phyloP scores from a whole-genome alignment of 1,139 yeast species.

The Arxiozyma bovina region DNA sequence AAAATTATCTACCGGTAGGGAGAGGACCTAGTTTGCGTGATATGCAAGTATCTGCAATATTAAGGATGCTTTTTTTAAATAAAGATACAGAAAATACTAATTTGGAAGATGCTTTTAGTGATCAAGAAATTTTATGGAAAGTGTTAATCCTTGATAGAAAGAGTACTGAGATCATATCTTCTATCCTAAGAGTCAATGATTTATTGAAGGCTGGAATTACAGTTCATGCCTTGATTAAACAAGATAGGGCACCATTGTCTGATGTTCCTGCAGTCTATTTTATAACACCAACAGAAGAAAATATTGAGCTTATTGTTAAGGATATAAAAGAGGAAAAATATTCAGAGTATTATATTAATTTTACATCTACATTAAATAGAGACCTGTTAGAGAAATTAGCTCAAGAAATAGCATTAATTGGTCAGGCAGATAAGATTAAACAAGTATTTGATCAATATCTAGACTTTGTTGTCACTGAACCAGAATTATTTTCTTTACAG shows the following conservation, averaged over 20 bases:
- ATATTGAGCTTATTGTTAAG: conserved; percentile 55
- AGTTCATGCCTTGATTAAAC: conserved; percentile 64
- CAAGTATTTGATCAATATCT: conserved; percentile 92
- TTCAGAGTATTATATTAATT: conserved; percentile 73
- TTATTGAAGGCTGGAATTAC: conserved; percentile 83
- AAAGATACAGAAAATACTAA: conserved; percentile 41
- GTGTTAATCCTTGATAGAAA: conserved; percentile 76
- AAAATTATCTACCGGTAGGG: not conserved
- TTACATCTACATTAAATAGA: conserved; percentile 70
- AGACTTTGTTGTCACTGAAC: conserved; percentile 87
- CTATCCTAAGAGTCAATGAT: conserved; percentile 85
- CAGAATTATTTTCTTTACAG: conserved; percentile 77
- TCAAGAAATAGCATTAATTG: conserved; percentile 62
- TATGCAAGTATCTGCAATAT: conserved; percentile 41
- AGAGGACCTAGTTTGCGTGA: conserved; percentile 22
- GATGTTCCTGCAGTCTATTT: conserved; percentile 94
- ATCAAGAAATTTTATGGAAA: conserved; percentile 78
- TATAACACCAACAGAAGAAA: conserved; percentile 76
- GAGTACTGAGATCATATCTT: conserved; percentile 78
- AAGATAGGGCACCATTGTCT: conserved; percentile 68
- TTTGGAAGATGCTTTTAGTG: conserved; percentile 41
- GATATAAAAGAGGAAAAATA: conserved; percentile 71
- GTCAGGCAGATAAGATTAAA: conserved; percentile 59
- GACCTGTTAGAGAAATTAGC: conserved; percentile 84
- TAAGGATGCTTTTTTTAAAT: conserved; percentile 78